phyloP scores from a whole-genome alignment of 2,329 filamentous ascomycete species.

The Claviceps digitariae region DNA sequence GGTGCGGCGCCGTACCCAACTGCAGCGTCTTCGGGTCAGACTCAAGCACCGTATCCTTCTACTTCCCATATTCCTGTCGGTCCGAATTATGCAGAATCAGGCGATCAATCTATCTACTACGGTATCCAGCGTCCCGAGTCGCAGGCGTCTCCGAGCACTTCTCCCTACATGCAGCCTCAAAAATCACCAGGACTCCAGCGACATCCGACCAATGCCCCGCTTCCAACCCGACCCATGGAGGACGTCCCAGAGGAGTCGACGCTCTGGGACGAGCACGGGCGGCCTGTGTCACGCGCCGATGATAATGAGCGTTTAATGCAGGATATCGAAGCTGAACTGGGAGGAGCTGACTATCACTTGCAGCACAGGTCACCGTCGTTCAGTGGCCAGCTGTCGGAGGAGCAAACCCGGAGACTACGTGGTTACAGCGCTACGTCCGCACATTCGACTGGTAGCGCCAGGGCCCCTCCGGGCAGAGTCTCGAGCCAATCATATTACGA shows the following conservation, averaged over 20 bases:
- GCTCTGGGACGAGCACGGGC: slow-evolving; percentile 26
- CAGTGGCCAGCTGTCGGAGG: slow-evolving; percentile 31
- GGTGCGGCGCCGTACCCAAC: slow-evolving; percentile 23
- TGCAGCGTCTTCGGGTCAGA: background rate
- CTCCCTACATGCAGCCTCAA: slow-evolving; percentile 28
- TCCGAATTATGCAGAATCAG: slow-evolving; percentile 32
- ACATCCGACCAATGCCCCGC: slow-evolving; percentile 45
- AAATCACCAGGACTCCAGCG: slow-evolving; percentile 35
- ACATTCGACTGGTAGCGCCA: slow-evolving; percentile 21
- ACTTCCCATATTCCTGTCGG: slow-evolving; percentile 39
- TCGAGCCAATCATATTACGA: slow-evolving; percentile 3
- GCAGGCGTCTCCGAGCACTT: slow-evolving; percentile 32
- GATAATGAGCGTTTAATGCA: slow-evolving; percentile 34
- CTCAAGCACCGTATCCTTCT: slow-evolving; percentile 36
- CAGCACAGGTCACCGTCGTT: slow-evolving; percentile 27
- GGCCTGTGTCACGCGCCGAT: slow-evolving; percentile 15
- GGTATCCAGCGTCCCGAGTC: slow-evolving; percentile 35
- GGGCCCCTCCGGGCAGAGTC: slow-evolving; percentile 5
- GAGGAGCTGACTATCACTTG: slow-evolving; percentile 16
- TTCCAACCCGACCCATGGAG: slow-evolving; percentile 40
- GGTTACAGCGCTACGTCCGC: slow-evolving; percentile 36
- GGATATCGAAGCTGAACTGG: slow-evolving; percentile 43
- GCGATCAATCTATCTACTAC: slow-evolving; percentile 32
- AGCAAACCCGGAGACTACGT: slow-evolving; percentile 32
- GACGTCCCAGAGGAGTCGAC: slow-evolving; percentile 28